Evolutionary conservation across 352 stramenopile genomes (phyloP).

Genomic region (Phytophthora boehmeriae): DNA sequence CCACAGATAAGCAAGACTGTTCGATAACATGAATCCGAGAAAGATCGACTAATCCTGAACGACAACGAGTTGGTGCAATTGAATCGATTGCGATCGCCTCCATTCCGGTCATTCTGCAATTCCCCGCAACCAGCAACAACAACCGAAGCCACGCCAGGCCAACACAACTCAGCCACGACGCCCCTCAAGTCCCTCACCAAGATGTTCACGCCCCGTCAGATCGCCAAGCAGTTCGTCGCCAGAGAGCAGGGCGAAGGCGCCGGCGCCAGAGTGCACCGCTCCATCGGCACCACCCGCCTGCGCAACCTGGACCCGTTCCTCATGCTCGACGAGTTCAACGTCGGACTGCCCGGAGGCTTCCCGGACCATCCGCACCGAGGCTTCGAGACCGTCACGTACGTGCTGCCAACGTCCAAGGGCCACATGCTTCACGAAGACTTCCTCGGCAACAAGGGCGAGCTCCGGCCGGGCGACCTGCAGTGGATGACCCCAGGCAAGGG

Average conservation of each 20-base stretch:
- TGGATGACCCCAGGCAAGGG: slow-evolving; percentile 58
- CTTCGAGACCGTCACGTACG: slow-evolving; percentile 92
- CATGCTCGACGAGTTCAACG: slow-evolving; percentile 56
- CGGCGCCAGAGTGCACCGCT: slow-evolving; percentile 42
- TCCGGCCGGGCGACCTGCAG: slow-evolving; percentile 53
- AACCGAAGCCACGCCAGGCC: neutral
- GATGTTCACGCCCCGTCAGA: slow-evolving; percentile 35
- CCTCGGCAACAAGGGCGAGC: slow-evolving; percentile 47
- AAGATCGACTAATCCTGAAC: too few relatives aligned
- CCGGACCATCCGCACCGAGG: slow-evolving; percentile 90
- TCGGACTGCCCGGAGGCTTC: slow-evolving; percentile 75
- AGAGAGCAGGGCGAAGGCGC: slow-evolving; percentile 42
- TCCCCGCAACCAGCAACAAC: neutral
- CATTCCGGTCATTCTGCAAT: neutral
- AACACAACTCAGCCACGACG: too few relatives aligned
- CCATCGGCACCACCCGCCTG: slow-evolving; percentile 35
- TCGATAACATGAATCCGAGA: too few relatives aligned
- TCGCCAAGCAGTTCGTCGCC: slow-evolving; percentile 40
- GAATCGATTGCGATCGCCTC: too few relatives aligned
- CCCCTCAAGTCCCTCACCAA: slow-evolving; percentile 23
- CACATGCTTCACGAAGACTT: slow-evolving; percentile 89
- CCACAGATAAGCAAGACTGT: too few relatives aligned
- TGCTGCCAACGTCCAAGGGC: slow-evolving; percentile 71
- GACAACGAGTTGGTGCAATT: too few relatives aligned
- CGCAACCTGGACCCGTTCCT: slow-evolving; percentile 58